A percentile compares a stretch with the other conserved stretches of the same genome.
phyloP scores from a whole-genome alignment of 176 grass and related monocot genomes.

The Triticum dicoccoides region DNA sequence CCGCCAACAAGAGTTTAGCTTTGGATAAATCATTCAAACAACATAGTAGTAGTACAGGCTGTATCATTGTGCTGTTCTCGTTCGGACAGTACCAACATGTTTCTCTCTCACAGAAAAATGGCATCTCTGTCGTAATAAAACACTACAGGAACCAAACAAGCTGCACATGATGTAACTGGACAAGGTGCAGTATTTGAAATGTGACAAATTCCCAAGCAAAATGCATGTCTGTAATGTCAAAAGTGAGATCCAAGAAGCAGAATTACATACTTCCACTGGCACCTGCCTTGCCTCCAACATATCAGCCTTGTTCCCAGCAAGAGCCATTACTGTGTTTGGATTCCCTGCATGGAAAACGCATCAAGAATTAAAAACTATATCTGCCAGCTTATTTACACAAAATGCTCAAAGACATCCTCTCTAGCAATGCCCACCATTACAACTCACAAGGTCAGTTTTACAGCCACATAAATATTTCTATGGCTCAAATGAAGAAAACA shows the following conservation, averaged over 20 bases:
- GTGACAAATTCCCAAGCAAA: not conserved
- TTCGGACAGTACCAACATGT: not conserved
- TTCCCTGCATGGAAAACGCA: conserved; percentile 52
- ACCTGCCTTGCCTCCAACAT: conserved; percentile 76
- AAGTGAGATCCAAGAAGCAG: not conserved
- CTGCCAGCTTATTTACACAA: not conserved
- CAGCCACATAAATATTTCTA: not conserved
- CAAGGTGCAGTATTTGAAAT: not conserved
- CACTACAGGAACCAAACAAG: not conserved
- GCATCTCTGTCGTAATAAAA: not conserved
- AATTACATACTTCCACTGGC: conserved; percentile 58
- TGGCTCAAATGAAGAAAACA: not conserved
- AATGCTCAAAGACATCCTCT: not conserved
- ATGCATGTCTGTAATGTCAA: not conserved
- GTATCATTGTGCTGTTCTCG: not conserved
- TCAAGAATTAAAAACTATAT: not conserved
- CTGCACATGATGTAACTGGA: not conserved
- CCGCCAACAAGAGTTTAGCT: not conserved
- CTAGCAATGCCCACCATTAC: not conserved
- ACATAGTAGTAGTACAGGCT: not conserved
- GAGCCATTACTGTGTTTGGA: conserved; percentile 80
- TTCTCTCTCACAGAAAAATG: not conserved
- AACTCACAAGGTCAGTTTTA: not conserved
- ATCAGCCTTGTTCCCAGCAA: conserved; percentile 97
- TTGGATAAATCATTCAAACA: not conserved